phyloP scores from a whole-genome alignment of 257 asterid species.

The Primulina tabacum region DNA sequence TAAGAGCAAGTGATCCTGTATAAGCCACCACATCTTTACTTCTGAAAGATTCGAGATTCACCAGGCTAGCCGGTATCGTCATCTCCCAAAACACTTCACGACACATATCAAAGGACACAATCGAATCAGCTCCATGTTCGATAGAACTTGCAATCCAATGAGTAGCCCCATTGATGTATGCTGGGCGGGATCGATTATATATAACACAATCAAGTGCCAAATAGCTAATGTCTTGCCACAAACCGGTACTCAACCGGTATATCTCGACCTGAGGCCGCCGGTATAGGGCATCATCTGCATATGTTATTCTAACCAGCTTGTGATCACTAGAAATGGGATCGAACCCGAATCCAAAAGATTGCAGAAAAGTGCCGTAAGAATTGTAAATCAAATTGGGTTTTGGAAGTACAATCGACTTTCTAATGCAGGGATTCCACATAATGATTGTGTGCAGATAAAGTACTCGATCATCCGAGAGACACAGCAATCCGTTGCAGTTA shows the following conservation, averaged over 20 bases:
- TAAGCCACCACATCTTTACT: slow-evolving; percentile 29
- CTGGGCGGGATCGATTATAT: slow-evolving; percentile 23
- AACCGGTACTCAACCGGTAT: slow-evolving; percentile 37
- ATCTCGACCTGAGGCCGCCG: slow-evolving; percentile 39
- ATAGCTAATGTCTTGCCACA: slow-evolving; percentile 39
- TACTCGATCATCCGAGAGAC: slow-evolving; percentile 48
- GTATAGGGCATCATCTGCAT: slow-evolving; percentile 17
- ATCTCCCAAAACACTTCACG: slow-evolving; percentile 36
- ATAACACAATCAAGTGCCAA: slow-evolving; percentile 25
- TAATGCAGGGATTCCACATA: slow-evolving; percentile 48
- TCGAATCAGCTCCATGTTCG: slow-evolving; percentile 21
- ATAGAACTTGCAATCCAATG: slow-evolving; percentile 39
- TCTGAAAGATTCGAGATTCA: not conserved
- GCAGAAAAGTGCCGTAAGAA: slow-evolving; percentile 34
- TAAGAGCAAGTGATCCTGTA: slow-evolving; percentile 31
- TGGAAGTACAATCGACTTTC: slow-evolving; percentile 35
- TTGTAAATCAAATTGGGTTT: slow-evolving; percentile 36
- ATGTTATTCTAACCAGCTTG: slow-evolving; percentile 40
- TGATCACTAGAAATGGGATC: slow-evolving; percentile 34
- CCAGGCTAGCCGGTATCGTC: slow-evolving; percentile 27
- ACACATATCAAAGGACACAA: slow-evolving; percentile 37
- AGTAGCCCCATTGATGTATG: slow-evolving; percentile 27
- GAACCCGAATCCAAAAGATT: slow-evolving; percentile 46
- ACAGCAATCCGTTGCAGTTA: slow-evolving; percentile 45
- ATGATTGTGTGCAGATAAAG: slow-evolving; percentile 30